Percentiles rank a stretch among this genome's conserved stretches.
Evolutionary conservation across 495 filamentous ascomycete genomes (phyloP).

Genomic region (Podospora pseudoanserina): DNA sequence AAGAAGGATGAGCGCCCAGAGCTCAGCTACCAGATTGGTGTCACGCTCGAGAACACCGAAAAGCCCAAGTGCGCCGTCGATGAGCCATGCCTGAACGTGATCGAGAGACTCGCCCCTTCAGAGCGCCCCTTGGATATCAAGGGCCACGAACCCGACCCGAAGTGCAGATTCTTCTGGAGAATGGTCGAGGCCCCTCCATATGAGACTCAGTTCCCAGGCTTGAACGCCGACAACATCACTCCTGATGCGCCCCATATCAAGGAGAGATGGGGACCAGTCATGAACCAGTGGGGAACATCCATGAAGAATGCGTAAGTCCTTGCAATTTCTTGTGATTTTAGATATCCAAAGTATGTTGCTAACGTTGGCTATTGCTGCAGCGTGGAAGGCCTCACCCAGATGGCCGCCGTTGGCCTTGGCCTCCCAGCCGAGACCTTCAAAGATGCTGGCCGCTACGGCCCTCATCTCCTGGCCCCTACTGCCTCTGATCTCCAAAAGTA

Average conservation of each 20-base stretch:
- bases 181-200: constrained; percentile 47
- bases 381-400: constrained; percentile 47
- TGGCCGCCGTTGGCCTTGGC: constrained; percentile 47
- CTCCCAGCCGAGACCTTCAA: constrained; percentile 44
- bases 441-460: constrained; percentile 47
- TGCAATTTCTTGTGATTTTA: no score
- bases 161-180: constrained; percentile 51
- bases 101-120: constrained; percentile 41
- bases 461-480: constrained; percentile 50
- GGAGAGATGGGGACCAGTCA: constrained; percentile 42
- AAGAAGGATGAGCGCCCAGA: constrained; percentile 46
- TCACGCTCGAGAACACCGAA: constrained; percentile 53
- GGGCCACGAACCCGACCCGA: constrained; percentile 46
- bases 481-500: constrained; percentile 48
- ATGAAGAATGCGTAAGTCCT: constrained; percentile 51
- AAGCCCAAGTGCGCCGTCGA: constrained; percentile 54
- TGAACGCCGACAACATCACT: constrained; percentile 45
- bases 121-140: constrained; percentile 48
- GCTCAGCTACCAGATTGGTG: constrained; percentile 50
- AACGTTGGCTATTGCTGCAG: constrained; percentile 19
- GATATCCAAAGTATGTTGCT: not conserved
- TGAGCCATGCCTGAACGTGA: constrained; percentile 48
- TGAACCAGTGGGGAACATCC: constrained; percentile 47
- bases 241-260: constrained; percentile 41
- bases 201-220: constrained; percentile 42